Evolutionary conservation across 106 monocot genomes (phyloP), one percentile per base, ranked within the genome.

Genomic region (Hemerocallis citrina): DNA sequence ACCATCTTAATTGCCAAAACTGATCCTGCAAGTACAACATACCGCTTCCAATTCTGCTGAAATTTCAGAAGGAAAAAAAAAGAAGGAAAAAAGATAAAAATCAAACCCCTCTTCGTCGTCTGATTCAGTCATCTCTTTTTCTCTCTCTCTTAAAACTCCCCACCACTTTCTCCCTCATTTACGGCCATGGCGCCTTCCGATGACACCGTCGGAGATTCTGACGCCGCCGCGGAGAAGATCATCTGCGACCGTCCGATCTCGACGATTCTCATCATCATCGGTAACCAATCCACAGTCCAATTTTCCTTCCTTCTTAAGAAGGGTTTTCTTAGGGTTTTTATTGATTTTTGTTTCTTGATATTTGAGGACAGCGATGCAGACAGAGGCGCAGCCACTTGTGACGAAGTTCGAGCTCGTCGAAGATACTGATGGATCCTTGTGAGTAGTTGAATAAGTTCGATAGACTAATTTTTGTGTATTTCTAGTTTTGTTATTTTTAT

Each of bases 361-460:
- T 17, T 55, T 34, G 11, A 29, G 16, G 35, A 45, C 16, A 95
- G 95, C 95, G 38, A 95, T 95, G 95, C 83, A 95, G 75, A 81
- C 95, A 71, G 95, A 95, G 67, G 95, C 95, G 22, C 65, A 81
- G 12, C 95, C 95, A 0, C 70, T 95, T 29, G 83, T 95, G 4
- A 72, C 32, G 78, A 81, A 74, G 56, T 90, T 95, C 76, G 56
- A 81, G 65, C 90, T 95, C 16, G 34, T 50, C 1, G 81, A 95
- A 51, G 89, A 83, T 46, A 19, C 71, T 46, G 64, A 87, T 45
- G 40, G 58, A 62, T 75, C 80, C 57, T 46, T 68, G 95, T 95
- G 54, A 83, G 84, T 54, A 3, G 17, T 14, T 27, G 61, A 16
- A 27, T 55, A 92, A 88, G 68, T 92, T 88, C 41, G n/a, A n/a